Evolutionary conservation across 164 flowering plant species (phyloP).

Genomic region (Tetrastigma voinierianum): DNA sequence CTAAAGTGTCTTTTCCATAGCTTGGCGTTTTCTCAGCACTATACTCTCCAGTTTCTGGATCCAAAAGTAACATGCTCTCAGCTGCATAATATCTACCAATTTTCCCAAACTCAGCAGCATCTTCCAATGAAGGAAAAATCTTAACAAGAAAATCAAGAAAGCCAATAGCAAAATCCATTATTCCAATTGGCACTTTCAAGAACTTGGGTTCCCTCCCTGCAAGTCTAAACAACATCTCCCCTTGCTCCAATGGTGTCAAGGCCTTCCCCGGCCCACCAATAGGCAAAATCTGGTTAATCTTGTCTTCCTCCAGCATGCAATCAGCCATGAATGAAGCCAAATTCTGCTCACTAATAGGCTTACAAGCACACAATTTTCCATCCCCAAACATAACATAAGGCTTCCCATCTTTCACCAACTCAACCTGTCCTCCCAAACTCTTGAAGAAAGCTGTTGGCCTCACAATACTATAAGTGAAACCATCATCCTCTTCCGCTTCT

Average conservation of each 20-base stretch:
- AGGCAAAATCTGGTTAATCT: conserved; percentile 68
- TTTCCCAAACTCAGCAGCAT: conserved; percentile 90
- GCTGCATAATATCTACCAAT: conserved; percentile 95
- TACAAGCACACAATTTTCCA: conserved; percentile 87
- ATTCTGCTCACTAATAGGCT: conserved; percentile 91
- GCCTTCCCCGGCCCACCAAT: conserved; percentile 95
- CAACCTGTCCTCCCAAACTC: conserved; percentile 94
- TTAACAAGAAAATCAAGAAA: conserved; percentile 76
- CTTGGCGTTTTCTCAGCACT: conserved; percentile 84
- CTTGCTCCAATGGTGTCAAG: conserved; percentile 88
- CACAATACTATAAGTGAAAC: conserved; percentile 81
- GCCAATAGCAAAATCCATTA: conserved; percentile 90
- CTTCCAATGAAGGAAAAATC: conserved; percentile 77
- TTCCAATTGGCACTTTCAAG: conserved; percentile 80
- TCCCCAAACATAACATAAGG: conserved; percentile 98
- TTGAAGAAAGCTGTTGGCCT: conserved; percentile 97
- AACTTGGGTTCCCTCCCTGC: conserved; percentile 81
- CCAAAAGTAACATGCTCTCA: conserved; percentile 86
- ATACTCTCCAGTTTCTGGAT: conserved; percentile 80
- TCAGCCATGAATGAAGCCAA: conserved; percentile 81
- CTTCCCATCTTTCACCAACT: conserved; percentile 88
- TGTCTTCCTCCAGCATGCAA: conserved; percentile 70
- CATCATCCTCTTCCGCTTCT: conserved; percentile 43
- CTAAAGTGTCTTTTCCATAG: conserved; percentile 87
- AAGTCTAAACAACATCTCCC: conserved; percentile 76